Conservation (phyloP, 345 rosid species). For the Citrus maxima region DNA sequence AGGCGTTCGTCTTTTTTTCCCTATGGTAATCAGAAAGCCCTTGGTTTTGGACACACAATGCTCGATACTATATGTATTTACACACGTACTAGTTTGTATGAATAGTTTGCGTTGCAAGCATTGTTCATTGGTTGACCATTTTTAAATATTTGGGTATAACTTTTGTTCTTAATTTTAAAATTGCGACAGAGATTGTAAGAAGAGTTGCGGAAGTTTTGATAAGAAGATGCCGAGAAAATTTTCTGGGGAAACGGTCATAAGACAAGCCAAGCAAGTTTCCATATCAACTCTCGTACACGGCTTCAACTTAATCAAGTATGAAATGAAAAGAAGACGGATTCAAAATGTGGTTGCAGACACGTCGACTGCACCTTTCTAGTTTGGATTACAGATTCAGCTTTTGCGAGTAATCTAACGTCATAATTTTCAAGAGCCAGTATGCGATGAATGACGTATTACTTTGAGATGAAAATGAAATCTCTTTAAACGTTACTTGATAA, state of each 20-base stretch:
- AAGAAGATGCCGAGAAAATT: neutral
- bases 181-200: neutral
- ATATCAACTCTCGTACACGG: no score
- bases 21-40: neutral
- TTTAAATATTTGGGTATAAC: neutral
- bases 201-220: neutral
- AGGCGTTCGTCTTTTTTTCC: neutral
- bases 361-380: neutral
- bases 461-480: neutral
- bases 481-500: neutral
- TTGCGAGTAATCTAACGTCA: neutral
- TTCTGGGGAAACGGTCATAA: neutral
- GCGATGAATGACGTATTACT: neutral
- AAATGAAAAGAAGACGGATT: neutral
- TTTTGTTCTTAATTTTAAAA: neutral
- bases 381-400: neutral
- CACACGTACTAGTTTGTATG: neutral
- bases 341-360: neutral
- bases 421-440: neutral
- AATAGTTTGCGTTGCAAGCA: neutral
- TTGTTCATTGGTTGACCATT: neutral
- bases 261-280: neutral
- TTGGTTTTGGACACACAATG: neutral
- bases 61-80: no score
- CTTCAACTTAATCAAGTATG: neutral